phyloP scores from a whole-genome alignment of 148 eudicot genomes.

The Chenopodium quinoa region DNA sequence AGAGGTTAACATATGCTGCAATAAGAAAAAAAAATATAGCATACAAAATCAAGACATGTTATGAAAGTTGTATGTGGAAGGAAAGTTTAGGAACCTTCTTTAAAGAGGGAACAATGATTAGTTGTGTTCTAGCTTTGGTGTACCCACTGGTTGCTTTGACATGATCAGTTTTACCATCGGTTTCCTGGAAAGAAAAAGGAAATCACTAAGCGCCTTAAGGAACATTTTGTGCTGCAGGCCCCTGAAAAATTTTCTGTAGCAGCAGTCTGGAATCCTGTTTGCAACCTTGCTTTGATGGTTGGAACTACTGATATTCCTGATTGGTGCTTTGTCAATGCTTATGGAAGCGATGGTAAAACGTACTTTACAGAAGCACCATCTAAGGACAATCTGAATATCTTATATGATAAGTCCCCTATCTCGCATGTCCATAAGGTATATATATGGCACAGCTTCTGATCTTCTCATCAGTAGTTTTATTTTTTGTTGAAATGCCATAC shows the following conservation, averaged over 20 bases:
- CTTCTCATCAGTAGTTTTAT: not conserved
- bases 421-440: slow-evolving; percentile 73
- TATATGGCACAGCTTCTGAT: slow-evolving; percentile 7
- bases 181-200: not conserved
- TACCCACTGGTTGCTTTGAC: not conserved
- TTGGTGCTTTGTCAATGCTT: slow-evolving; percentile 81
- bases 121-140: too few relatives aligned
- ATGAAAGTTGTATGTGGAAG: not conserved
- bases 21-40: not conserved
- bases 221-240: slow-evolving; percentile 51
- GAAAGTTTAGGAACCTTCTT: not conserved
- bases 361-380: slow-evolving; percentile 65
- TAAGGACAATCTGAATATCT: slow-evolving; percentile 45
- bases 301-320: slow-evolving; percentile 92
- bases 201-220: not conserved
- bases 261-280: slow-evolving; percentile 84
- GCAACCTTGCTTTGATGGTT: slow-evolving; percentile 83
- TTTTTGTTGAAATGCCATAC: not conserved
- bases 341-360: slow-evolving; percentile 56
- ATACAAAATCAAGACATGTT: not conserved
- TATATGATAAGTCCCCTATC: slow-evolving; percentile 77
- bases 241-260: slow-evolving; percentile 84
- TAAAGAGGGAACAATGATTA: not conserved
- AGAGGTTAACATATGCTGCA: not conserved
- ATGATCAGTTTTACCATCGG: not conserved